phyloP scores from a whole-genome alignment of 1,284 basidiomycete species.

The Microbotryum violaceum region DNA sequence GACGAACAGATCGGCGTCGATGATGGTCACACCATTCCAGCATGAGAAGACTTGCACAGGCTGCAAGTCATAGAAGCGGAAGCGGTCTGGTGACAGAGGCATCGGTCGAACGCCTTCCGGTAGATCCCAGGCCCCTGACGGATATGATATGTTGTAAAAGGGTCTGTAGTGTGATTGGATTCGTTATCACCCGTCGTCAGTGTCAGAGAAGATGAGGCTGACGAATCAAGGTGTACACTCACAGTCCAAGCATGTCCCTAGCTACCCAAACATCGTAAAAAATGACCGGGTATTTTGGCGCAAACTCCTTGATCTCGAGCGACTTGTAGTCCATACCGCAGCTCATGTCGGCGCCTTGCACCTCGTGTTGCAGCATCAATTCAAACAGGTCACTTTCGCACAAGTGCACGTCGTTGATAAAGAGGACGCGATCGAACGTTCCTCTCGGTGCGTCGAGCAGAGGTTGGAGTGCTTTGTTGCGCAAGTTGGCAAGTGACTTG shows the following conservation, averaged over 20 bases:
- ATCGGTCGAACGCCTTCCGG: conserved; percentile 34
- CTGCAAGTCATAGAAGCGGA: conserved; percentile 37
- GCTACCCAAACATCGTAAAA: conserved; percentile 47
- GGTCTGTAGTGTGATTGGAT: conserved; percentile 6
- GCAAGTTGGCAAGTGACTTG: conserved; percentile 41
- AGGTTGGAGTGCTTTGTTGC: conserved; percentile 43
- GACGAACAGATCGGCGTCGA: conserved; percentile 40
- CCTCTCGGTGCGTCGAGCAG: conserved; percentile 38
- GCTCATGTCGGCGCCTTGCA: conserved; percentile 44
- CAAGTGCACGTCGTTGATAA: conserved; percentile 46
- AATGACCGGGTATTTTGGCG: conserved; percentile 36
- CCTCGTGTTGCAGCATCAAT: conserved; percentile 43
- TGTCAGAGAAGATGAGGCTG: no score
- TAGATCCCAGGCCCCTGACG: conserved; percentile 18
- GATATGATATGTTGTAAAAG: conserved; percentile 22
- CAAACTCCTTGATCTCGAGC: conserved; percentile 33
- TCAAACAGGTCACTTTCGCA: conserved; percentile 44
- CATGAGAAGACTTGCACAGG: conserved; percentile 45
- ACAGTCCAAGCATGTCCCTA: conserved; percentile 44
- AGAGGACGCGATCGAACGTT: conserved; percentile 42
- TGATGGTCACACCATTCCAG: conserved; percentile 39
- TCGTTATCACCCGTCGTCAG: no score
- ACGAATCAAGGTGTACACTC: conserved; percentile 27
- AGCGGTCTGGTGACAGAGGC: conserved; percentile 35
- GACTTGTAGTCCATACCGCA: conserved; percentile 44